These are phyloP conservation scores for Leavenworthia alabamica DNA, from an alignment of 345 rosid species.

Conservation along the genomic window DNA sequence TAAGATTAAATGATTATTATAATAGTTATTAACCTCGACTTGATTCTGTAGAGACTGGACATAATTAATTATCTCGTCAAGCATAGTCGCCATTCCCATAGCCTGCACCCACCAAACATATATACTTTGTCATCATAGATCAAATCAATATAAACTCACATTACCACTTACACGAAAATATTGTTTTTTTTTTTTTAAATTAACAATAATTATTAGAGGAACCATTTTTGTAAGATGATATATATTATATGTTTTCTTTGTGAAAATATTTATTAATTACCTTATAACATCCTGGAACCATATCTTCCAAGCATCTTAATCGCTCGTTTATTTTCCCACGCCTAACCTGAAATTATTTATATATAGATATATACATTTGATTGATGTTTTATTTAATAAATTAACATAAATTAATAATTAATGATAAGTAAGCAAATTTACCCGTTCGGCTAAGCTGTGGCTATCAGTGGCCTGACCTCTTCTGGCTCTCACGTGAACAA, in stretches of 20 bases:
- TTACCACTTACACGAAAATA: neutral
- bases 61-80: slow-evolving; percentile 74
- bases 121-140: neutral
- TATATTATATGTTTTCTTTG: neutral
- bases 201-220: neutral
- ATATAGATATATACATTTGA: neutral
- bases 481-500: slow-evolving; percentile 89
- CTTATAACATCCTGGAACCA: slow-evolving; percentile 85
- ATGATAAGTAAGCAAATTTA: slow-evolving; percentile 16
- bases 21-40: slow-evolving; percentile 56
- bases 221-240: neutral
- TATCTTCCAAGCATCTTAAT: slow-evolving; percentile 54
- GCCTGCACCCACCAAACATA: slow-evolving; percentile 39
- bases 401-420: neutral
- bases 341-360: slow-evolving; percentile 40
- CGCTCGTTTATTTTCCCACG: slow-evolving; percentile 77
- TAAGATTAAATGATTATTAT: neutral
- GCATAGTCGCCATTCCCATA: slow-evolving; percentile 81
- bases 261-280: slow-evolving; percentile 17
- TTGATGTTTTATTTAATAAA: neutral
- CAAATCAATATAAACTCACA: neutral
- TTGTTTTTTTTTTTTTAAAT: neutral
- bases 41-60: slow-evolving; percentile 72
- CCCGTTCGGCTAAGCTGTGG: slow-evolving; percentile 95
- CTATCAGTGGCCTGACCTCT: slow-evolving; percentile 95